Percentiles rank a stretch among this genome's conserved stretches.
Evolutionary conservation across 176 grass and related monocot genomes (phyloP).

Genomic region (Thinopyrum elongatum): DNA sequence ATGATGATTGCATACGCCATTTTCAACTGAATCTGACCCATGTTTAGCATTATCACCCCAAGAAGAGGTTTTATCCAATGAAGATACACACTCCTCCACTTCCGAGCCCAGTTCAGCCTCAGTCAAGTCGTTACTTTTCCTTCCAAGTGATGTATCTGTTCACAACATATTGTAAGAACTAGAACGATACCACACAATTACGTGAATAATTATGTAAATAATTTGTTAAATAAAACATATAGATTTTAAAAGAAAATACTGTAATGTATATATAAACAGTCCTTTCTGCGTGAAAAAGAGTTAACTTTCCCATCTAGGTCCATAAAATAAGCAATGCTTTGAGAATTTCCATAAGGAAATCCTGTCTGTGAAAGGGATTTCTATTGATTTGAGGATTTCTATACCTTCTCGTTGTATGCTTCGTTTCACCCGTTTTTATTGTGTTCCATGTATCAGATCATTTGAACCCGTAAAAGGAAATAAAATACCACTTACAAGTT

Average conservation of each 20-base stretch:
- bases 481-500: no score
- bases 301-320: slow-evolving; percentile 5
- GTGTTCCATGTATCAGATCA: neutral
- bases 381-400: slow-evolving; percentile 10
- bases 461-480: no score
- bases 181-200: neutral
- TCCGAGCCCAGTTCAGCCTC: slow-evolving; percentile 18
- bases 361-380: neutral
- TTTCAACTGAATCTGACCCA: slow-evolving; percentile 45
- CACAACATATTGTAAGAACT: slow-evolving; percentile 51
- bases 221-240: slow-evolving; percentile 3
- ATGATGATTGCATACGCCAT: slow-evolving; percentile 16
- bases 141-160: slow-evolving; percentile 41
- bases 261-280: neutral
- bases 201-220: neutral
- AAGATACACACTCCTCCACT: slow-evolving; percentile 24
- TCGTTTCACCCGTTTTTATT: neutral
- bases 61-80: slow-evolving; percentile 36
- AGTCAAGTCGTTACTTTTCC: slow-evolving; percentile 18
- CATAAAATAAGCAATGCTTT: neutral
- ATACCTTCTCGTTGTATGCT: neutral
- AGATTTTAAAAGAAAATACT: neutral
- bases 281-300: neutral
- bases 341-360: neutral
- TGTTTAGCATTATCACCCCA: slow-evolving; percentile 25